Percentiles rank a stretch among this genome's conserved stretches.
Conservation (phyloP, 176 grass and related monocot species). For the Pharus latifolius region DNA sequence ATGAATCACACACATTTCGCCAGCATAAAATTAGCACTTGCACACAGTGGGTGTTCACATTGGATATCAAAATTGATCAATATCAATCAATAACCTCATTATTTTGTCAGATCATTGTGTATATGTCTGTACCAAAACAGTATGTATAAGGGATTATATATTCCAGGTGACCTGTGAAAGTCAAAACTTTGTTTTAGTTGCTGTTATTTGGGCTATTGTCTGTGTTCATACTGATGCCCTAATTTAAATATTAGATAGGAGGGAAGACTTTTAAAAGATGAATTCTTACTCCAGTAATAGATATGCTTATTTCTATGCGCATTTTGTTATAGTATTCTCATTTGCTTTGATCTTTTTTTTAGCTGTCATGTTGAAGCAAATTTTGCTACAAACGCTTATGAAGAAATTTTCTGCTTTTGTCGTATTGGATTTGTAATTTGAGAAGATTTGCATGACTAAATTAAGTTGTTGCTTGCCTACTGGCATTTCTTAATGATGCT, state of each 20-base stretch:
- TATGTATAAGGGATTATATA: not conserved
- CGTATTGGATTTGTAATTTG: too few species aligned
- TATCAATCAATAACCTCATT: not conserved
- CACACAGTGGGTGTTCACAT: not conserved
- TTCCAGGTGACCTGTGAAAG: conserved; percentile 19
- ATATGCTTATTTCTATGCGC: not conserved
- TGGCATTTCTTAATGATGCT: too few species aligned
- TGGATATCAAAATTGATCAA: not conserved
- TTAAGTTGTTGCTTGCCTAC: too few species aligned
- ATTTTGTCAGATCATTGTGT: conserved; percentile 21
- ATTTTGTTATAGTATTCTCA: not conserved
- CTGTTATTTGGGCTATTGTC: too few species aligned
- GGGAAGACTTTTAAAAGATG: not conserved
- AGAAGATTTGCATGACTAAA: too few species aligned
- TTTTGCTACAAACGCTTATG: not conserved
- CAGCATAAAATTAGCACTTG: not conserved
- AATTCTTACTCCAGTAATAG: not conserved
- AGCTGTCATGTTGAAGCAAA: not conserved
- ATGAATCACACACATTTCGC: not conserved
- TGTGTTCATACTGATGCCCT: not conserved
- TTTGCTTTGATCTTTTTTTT: not conserved
- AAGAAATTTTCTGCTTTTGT: too few species aligned
- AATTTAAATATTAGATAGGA: not conserved
- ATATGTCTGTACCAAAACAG: conserved; percentile 11
- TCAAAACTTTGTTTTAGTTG: too few species aligned